These are phyloP conservation scores for Platanthera zijinensis DNA, from an alignment of 106 monocot species.

Conservation along the genomic window DNA sequence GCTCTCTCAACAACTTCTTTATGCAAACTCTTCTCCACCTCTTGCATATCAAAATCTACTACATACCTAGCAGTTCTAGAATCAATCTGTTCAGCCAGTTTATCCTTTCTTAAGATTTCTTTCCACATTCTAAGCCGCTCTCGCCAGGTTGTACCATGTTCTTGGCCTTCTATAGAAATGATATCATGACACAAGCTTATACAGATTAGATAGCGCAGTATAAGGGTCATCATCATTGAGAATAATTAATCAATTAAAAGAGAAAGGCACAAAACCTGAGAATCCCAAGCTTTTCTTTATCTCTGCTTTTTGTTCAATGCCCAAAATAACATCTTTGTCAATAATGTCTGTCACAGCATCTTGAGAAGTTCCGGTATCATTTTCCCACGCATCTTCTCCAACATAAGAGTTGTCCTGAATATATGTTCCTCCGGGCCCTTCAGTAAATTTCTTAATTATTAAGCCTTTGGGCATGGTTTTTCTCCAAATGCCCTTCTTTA, in stretches of 20 bases:
- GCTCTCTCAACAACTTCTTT: conserved; percentile 57
- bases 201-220: background rate
- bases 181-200: background rate
- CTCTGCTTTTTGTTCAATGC: conserved; percentile 37
- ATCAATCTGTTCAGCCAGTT: conserved; percentile 52
- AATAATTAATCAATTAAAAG: background rate
- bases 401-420: conserved; percentile 68
- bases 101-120: conserved; percentile 55
- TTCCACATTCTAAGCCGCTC: conserved; percentile 60
- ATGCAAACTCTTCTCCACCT: conserved; percentile 75
- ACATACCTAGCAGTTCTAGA: conserved; percentile 61
- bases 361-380: conserved; percentile 45
- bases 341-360: conserved; percentile 31
- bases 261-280: conserved; percentile 30
- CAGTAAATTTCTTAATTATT: conserved; percentile 65
- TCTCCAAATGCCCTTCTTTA: conserved; percentile 79
- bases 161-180: conserved; percentile 13
- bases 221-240: background rate
- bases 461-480: conserved; percentile 84
- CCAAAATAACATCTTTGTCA: conserved; percentile 41
- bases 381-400: conserved; percentile 92
- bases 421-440: conserved; percentile 53
- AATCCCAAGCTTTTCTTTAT: conserved; percentile 36
- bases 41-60: conserved; percentile 88
- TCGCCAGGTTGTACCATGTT: conserved; percentile 45